phyloP scores from a whole-genome alignment of 1,284 basidiomycete species.

The Boletus semigastroideus region DNA sequence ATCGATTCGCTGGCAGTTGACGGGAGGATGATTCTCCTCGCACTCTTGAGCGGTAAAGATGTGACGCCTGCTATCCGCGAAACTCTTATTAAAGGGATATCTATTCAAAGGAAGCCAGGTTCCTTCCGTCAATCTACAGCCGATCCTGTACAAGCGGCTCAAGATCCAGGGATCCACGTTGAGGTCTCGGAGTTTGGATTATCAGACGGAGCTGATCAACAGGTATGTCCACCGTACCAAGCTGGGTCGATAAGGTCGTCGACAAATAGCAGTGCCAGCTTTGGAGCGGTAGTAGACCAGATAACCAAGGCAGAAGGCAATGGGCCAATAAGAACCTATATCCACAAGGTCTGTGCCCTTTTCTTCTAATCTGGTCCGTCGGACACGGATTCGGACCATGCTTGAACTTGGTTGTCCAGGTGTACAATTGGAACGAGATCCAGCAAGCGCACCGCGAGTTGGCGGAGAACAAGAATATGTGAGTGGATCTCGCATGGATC shows the following conservation, averaged over 20 bases:
- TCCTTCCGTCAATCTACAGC: constrained; percentile 61
- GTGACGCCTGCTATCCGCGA: constrained; percentile 19
- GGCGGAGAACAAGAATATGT: constrained; percentile 80
- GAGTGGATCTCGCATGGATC: constrained; percentile 19
- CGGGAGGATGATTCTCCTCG: constrained; percentile 75
- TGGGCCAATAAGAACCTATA: constrained; percentile 69
- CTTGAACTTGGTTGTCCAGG: constrained; percentile 38
- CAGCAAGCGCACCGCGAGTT: constrained; percentile 85
- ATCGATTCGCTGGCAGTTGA: constrained; percentile 75
- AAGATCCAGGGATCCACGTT: constrained; percentile 89
- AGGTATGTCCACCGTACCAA: constrained; percentile 41
- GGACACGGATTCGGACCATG: constrained; percentile 14
- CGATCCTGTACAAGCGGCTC: constrained; percentile 83
- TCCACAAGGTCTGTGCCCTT: constrained; percentile 62
- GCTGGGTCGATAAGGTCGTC: neutral
- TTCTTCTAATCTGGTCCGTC: constrained; percentile 18
- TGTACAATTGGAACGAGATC: constrained; percentile 84
- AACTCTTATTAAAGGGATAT: constrained; percentile 22
- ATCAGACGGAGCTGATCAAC: constrained; percentile 78
- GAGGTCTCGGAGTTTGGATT: constrained; percentile 73
- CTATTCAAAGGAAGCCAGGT: constrained; percentile 59
- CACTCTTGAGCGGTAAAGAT: constrained; percentile 65
- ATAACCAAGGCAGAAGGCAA: constrained; percentile 58
- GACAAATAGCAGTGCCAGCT: constrained; percentile 31
- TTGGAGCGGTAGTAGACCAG: constrained; percentile 51